Base-by-base conservation (phyloP, 345 rosid species). In the Euclidium syriacum region DNA sequence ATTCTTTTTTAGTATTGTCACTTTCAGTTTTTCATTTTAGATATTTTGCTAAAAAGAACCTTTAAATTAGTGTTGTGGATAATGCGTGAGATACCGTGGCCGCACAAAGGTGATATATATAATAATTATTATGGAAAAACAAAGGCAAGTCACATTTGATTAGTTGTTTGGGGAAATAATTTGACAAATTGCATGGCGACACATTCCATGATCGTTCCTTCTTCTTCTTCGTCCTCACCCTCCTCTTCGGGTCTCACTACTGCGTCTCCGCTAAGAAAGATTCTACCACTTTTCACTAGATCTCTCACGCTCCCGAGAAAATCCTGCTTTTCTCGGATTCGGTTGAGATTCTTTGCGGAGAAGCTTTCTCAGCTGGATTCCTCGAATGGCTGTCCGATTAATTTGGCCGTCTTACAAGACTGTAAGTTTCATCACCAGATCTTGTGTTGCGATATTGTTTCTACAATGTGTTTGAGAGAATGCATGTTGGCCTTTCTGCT, bases 351-450 rank as follows among this genome's bases (percentile, higher is more conserved):
- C 60, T 67, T 56, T n/a, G 58, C 71, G 2, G 74, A 69, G 32
- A 85, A 56, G 58, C 58, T 29, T 23, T 79, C 83, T 73, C 83
- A 60, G 27, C 78, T 79, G 73, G 72, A 79, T 49, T 81, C 87
- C 68, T 78, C 87, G 0, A 86, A 91, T 75, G 98, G 86, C 63
- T 71, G 73, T 33, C 77, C 86, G 12, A 51, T 74, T 7, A 57
- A 77, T 43, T 83, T 83, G 14, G 78, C 84, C 39, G 72, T 84
- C 65, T 71, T 70, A 71, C 86, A 79, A 49, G 82, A 83, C 57
- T 82, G 97, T 81, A 54, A 75, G 81, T 77, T 73, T 36, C 68
- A 54, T 53, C 52, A 46, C 14, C 22, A 9, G n/a, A 23, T 39
- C 29, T 3, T 17, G n/a, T n/a, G n/a, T n/a, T n/a, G n/a, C n/a